Evolutionary conservation across 2,329 filamentous ascomycete genomes (phyloP), one percentile per base, ranked within the genome.

Genomic region (Balansia obtecta): DNA sequence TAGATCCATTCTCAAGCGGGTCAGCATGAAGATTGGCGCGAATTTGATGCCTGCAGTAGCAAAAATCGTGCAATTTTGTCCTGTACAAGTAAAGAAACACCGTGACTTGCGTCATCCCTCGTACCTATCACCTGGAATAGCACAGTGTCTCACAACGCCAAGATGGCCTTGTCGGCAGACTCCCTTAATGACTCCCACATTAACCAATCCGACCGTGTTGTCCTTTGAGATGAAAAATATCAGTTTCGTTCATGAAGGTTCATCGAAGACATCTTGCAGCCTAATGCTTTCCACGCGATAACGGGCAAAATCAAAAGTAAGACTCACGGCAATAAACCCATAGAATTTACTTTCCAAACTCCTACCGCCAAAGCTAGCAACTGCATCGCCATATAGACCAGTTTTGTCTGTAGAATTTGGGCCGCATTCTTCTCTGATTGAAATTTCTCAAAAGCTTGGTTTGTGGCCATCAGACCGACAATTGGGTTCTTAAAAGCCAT

Each of bases 401-500:
- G 68, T 76, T 98, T 98, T 50, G 93, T 89, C 58, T 83, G 78
- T 52, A 95, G 65, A 59, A 97, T 76, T 64, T 88, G 80, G 39
- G 70, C 72, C 55, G 77, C 79, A 58, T 87, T 95, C 34, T 79
- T 81, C 49, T 88, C 83, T 18, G 87, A 90, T 66, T 96, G 88
- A 68, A 95, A 95, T 54, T 85, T 84, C 63, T 88, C 81, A 66
- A 98, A 97, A n/a, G 86, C 87, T 62, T 83, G 79, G 63, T 93
- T 89, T 45, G 91, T 91, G 58, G 74, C 80, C 53, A 95, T 70
- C 44, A 97, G 72, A 34, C 90, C 93, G 68, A 88, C 80, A 53
- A 98, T 77, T 10, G 93, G 93, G 58, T 87, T 94, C 75, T 97
- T 97, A 77, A 98, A 98, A 44, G 95, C 83, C 86, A 96, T 97